A percentile compares a stretch with the other conserved stretches of the same genome.
Conservation (phyloP, 2,329 filamentous ascomycete genomes). For the Epichloe bromicola region DNA sequence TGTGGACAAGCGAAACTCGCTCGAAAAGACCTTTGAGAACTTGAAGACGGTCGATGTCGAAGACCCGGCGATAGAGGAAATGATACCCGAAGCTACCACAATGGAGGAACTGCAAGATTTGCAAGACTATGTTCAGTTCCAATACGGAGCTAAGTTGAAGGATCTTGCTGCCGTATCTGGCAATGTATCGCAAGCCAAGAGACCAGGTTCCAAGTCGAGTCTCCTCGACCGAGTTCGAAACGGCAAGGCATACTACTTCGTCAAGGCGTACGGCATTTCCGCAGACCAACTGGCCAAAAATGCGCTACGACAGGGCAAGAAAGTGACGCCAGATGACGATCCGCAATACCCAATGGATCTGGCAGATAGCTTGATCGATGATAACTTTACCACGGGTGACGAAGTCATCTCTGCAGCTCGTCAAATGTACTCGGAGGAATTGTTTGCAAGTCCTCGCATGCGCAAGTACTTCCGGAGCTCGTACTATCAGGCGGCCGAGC, state of each 20-base stretch:
- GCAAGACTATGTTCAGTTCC: constrained; percentile 93
- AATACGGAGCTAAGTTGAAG: constrained; percentile 73
- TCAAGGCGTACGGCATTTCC: constrained; percentile 79
- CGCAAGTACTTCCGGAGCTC: constrained; percentile 72
- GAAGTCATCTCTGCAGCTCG: constrained; percentile 69
- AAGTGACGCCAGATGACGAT: constrained; percentile 76
- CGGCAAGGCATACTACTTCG: constrained; percentile 67
- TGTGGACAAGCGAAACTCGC: constrained; percentile 77
- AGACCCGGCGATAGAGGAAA: constrained; percentile 67
- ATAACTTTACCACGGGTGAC: constrained; percentile 62
- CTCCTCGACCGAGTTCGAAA: constrained; percentile 76
- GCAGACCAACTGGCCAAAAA: constrained; percentile 84
- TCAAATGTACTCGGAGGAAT: constrained; percentile 80
- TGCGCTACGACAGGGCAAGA: constrained; percentile 62
- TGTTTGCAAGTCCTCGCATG: constrained; percentile 78
- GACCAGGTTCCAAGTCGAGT: constrained; percentile 69
- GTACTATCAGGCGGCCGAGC: constrained; percentile 71
- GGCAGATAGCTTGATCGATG: constrained; percentile 63
- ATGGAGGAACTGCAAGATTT: constrained; percentile 96
- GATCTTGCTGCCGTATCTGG: constrained; percentile 56
- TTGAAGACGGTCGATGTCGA: constrained; percentile 51
- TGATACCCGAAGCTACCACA: constrained; percentile 66
- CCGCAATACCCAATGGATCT: constrained; percentile 69
- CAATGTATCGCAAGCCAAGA: constrained; percentile 54
- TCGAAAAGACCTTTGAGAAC: constrained; percentile 67